Evolutionary conservation across 2,329 filamentous ascomycete species (phyloP).

Genomic region (Aspergillus unguis): DNA sequence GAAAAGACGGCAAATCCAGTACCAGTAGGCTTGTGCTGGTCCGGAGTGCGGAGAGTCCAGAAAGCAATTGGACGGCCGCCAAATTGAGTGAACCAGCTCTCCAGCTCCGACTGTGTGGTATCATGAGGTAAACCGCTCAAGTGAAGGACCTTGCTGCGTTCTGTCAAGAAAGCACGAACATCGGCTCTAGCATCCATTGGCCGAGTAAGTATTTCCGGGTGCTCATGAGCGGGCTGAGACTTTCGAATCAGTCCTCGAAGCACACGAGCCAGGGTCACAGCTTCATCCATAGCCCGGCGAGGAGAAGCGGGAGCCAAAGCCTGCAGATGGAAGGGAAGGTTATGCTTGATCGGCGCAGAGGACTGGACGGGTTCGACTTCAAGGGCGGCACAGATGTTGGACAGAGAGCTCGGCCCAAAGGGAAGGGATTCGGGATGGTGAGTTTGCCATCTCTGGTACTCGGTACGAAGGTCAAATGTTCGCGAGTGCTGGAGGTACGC

Average conservation of each 20-base stretch:
- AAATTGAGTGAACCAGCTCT: slow-evolving; percentile 99
- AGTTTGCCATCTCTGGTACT: slow-evolving; percentile 98
- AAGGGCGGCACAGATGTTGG: slow-evolving; percentile 96
- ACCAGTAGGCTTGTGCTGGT: slow-evolving; percentile 99
- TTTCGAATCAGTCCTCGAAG: slow-evolving; percentile 91
- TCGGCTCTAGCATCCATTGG: slow-evolving; percentile 97
- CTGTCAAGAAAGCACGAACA: slow-evolving; percentile 90
- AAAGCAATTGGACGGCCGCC: slow-evolving; percentile 97
- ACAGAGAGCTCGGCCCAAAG: slow-evolving; percentile 90
- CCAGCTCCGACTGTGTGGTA: slow-evolving; percentile 95
- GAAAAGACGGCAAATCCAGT: slow-evolving; percentile 98
- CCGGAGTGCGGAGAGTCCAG: slow-evolving; percentile 95
- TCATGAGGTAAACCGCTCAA: slow-evolving; percentile 97
- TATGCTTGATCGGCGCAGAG: slow-evolving; percentile 97
- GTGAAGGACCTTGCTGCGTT: slow-evolving; percentile 96
- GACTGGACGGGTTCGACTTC: slow-evolving; percentile 98
- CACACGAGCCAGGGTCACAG: slow-evolving; percentile 87
- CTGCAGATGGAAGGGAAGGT: slow-evolving; percentile 95
- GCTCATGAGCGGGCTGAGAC: slow-evolving; percentile 88
- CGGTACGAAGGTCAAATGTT: slow-evolving; percentile 92
- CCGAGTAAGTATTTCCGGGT: slow-evolving; percentile 88
- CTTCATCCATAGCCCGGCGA: slow-evolving; percentile 94
- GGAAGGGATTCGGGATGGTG: slow-evolving; percentile 97
- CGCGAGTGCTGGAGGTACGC: slow-evolving; percentile 97
- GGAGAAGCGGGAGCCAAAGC: slow-evolving; percentile 92